Conservation (phyloP, 2,329 filamentous ascomycete genomes). For the Colletotrichum brevisporum region DNA sequence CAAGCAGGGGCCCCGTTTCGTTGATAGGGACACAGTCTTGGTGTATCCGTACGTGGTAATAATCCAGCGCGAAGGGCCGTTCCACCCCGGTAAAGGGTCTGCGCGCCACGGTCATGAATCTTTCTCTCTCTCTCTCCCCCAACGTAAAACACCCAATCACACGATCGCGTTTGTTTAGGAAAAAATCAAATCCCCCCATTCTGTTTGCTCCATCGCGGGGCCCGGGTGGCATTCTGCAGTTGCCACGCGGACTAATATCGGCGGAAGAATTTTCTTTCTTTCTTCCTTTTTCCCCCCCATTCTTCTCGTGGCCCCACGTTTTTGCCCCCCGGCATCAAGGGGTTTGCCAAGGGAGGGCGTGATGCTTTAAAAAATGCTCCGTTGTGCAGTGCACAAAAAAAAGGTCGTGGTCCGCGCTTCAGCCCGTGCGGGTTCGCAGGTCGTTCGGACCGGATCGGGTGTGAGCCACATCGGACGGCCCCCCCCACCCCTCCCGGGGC, state of each 20-base stretch:
- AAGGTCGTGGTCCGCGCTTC: background rate
- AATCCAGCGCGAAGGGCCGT: background rate
- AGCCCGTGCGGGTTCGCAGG: background rate
- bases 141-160: slow-evolving; percentile 6
- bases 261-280: background rate
- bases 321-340: background rate
- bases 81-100: background rate
- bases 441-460: background rate
- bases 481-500: background rate
- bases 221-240: background rate
- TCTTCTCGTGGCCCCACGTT: too few species aligned
- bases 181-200: background rate
- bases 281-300: background rate
- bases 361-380: background rate
- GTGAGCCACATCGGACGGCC: background rate
- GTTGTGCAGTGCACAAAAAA: background rate
- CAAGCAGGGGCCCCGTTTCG: too few species aligned
- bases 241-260: slow-evolving; percentile 25
- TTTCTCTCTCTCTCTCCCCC: background rate
- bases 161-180: too few species aligned
- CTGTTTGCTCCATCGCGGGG: background rate
- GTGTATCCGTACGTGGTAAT: too few species aligned
- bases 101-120: background rate
- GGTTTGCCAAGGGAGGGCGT: background rate
- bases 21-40: slow-evolving; percentile 1